These are phyloP conservation scores for Globisporangium camurandrum DNA, from an alignment of 352 stramenopile genomes.

Conservation along the genomic window DNA sequence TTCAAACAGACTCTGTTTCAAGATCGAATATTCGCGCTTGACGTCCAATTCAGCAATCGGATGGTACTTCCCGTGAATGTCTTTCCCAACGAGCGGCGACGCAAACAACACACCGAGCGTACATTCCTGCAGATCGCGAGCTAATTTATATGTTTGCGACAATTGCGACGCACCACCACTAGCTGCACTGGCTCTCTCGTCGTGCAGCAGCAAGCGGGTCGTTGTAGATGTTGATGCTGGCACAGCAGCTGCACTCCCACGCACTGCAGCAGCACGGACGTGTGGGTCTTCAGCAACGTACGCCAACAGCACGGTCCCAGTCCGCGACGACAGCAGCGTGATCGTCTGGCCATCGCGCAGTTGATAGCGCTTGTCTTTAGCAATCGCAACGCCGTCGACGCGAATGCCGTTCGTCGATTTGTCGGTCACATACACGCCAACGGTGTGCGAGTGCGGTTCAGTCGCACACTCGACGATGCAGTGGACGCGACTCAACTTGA, in stretches of 20 bases:
- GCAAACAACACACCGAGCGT: conserved; percentile 93
- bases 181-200: too few species aligned
- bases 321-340: conserved; percentile 54
- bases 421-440: conserved; percentile 57
- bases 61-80: conserved; percentile 84
- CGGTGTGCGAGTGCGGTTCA: conserved; percentile 29
- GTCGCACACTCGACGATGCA: conserved; percentile 48
- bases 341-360: conserved; percentile 61
- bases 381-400: conserved; percentile 46
- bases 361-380: conserved; percentile 40
- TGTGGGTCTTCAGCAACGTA: conserved; percentile 77
- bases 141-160: conserved; percentile 45
- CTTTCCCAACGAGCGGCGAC: conserved; percentile 88
- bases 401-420: conserved; percentile 67
- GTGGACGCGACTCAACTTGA: conserved; percentile 57
- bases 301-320: conserved; percentile 51
- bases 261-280: conserved; percentile 30
- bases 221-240: too few species aligned
- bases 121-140: conserved; percentile 60
- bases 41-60: conserved; percentile 86
- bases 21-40: conserved; percentile 72
- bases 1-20: conserved; percentile 73
- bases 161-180: conserved; percentile 15
- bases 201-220: neutral
- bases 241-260: neutral